Percentiles rank a stretch among this genome's conserved stretches.
Evolutionary conservation across 1,284 basidiomycete species (phyloP).

Genomic region (Ustilago esculenta): DNA sequence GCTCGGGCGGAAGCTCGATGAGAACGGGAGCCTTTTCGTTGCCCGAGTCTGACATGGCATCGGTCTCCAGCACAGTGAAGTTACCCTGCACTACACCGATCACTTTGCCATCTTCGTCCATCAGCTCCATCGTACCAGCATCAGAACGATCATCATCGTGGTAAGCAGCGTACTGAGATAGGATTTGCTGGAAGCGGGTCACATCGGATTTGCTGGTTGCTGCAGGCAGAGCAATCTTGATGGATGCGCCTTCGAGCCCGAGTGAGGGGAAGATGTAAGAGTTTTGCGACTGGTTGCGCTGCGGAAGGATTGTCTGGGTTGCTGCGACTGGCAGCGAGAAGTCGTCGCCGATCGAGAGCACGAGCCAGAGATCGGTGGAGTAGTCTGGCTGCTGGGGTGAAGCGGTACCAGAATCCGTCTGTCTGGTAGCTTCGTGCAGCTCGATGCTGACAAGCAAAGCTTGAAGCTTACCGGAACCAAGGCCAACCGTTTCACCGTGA

Average conservation of each 20-base stretch:
- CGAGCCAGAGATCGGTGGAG: conserved; percentile 52
- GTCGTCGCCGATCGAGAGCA: conserved; percentile 42
- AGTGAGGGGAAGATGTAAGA: conserved; percentile 47
- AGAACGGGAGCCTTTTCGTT: conserved; percentile 56
- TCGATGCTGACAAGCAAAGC: conserved; percentile 47
- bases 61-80: conserved; percentile 41
- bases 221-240: conserved; percentile 35
- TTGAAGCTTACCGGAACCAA: conserved; percentile 38
- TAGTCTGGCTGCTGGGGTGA: conserved; percentile 15
- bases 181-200: conserved; percentile 47
- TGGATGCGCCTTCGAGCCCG: conserved; percentile 51
- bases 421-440: conserved; percentile 18
- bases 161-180: conserved; percentile 54
- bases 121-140: conserved; percentile 48
- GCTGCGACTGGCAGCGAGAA: conserved; percentile 47
- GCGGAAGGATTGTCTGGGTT: conserved; percentile 38
- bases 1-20: conserved; percentile 49
- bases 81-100: conserved; percentile 44
- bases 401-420: neutral
- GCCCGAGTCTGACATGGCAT: conserved; percentile 41
- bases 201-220: conserved; percentile 14
- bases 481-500: conserved; percentile 38
- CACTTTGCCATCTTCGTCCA: conserved; percentile 55
- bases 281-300: conserved; percentile 12
- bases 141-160: conserved; percentile 40